Base-by-base conservation (phyloP, 768 basidiomycete species). In the Collybiopsis luxurians region DNA sequence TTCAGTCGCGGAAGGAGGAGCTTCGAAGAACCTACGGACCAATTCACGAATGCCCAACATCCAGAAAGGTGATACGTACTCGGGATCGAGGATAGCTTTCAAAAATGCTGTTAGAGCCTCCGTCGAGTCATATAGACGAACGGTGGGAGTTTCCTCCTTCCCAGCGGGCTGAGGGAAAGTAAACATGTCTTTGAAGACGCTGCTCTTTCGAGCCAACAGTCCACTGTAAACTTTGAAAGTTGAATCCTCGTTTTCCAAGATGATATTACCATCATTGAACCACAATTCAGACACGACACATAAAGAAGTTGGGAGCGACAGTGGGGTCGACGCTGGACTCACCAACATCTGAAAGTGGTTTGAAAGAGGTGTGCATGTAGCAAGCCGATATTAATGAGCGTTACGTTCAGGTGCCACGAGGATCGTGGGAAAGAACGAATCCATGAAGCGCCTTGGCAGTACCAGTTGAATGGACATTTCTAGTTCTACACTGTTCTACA, bases 191-290 rank as follows among this genome's bases (percentile, higher is more conserved):
- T 64, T 64, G 57, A 76, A 76, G 12, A 76, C 74, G 11, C 67
- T 60, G 2, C 73, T 74, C 30, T 70, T 63, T 5, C 68, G 63
- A 4, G 71, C 64, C 15, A 77, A 59, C 10, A 75, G 60, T 5
- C 73, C 72, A n/a, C 68, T 63, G 49, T 71, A 70, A 38, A 78
- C 60, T 21, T 68, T 66, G 62, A 75, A 78, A 7, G 67, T 65
- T 13, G 64, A 67, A 42, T 66, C 61, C 52, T 70, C 69, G 9
- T 69, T 73, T 54, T 72, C 66, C 13, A 77, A 66, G 21, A 76
- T 71, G 50, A 77, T 64, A 52, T 73, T 75, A 4, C 75, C 73
- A 69, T 61, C 88, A 17, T 69, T 66, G 50, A 69, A 75, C 71
- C 71, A 76, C 13, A 55, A 24, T n/a, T 45, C 49, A n/a, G n/a